Evolutionary conservation across 352 stramenopile species (phyloP), one percentile per base, ranked within the genome.

Genomic region (Globisporangium radiosum): DNA sequence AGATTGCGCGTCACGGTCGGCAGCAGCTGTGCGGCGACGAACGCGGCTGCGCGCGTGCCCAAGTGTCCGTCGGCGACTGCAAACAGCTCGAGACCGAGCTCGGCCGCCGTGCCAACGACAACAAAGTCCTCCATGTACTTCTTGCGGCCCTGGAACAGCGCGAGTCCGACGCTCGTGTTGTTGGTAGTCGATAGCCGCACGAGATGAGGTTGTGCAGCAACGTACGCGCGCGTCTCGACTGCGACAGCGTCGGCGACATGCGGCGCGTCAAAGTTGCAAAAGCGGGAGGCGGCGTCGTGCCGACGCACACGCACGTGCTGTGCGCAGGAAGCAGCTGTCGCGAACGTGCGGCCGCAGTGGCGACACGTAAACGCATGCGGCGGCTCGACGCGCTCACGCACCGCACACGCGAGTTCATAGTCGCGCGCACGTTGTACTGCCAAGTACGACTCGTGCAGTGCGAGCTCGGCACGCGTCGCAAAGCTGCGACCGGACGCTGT

Each of bases 31-130:
- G 75, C 52, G 3, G 74, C 56, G 9, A 90, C 87, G 62, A 88
- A 98, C 47, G 86, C 82, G 1, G 89, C 91, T 11, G 93, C 94
- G 13, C 88, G 62, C 54, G 87, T 96, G 14, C 95, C 95, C 54
- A 94, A 78, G 64, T 98, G 96, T 1, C 96, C 96, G 74, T 99
- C 96, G 45, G 97, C 90, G n/a, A 99, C 81, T 11, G 88, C 94
- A 67, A 95, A 98, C 57, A 98, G 86, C 37, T 97, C 81, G 58
- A 92, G 89, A 10, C 56, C 77, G 7, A 82, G 58, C 53, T 71
- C 60, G 15, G 65, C 44, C 39, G 76, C 66, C 4, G 60, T 57
- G n/a, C 66, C 60, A 4, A 80, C 66, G 14, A 84, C 58, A 42
- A 90, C 60, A 19, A 85, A 77, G 52, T 96, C 96, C 78, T 99